A percentile compares a stretch with the other conserved stretches of the same genome.
Conservation (phyloP, 2,329 filamentous ascomycete genomes). For the Diaporthe capsici region DNA sequence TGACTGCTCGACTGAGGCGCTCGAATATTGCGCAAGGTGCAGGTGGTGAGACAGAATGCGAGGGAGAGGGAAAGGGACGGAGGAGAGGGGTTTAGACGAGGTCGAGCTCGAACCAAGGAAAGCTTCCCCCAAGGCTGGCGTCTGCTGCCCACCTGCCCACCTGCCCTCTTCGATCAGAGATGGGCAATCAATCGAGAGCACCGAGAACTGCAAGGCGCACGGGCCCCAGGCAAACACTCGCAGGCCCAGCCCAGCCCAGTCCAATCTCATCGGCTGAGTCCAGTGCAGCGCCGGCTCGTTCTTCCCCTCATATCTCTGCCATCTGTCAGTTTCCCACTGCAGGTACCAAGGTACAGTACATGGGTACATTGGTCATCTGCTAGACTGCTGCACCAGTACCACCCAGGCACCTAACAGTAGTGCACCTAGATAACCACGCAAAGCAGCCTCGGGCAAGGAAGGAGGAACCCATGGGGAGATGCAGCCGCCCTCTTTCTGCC, state of each 20-base stretch:
- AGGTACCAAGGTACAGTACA: conserved; percentile 14
- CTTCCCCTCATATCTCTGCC: not conserved
- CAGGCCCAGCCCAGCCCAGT: not conserved
- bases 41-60: not conserved
- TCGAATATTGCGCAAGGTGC: not conserved
- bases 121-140: conserved; percentile 1
- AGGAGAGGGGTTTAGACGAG: conserved; percentile 10
- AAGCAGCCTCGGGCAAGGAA: not conserved
- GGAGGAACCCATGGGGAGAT: conserved; percentile 9
- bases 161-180: not conserved
- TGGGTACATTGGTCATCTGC: conserved; percentile 1
- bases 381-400: not conserved
- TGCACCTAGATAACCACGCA: not conserved
- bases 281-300: conserved; percentile 1
- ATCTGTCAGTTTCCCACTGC: conserved; percentile 1
- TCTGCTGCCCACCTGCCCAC: conserved; percentile 6
- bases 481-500: conserved; percentile 7
- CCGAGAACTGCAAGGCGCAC: conserved; percentile 11
- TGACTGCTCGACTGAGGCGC: not conserved
- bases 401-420: not conserved
- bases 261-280: not conserved
- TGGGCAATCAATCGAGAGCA: conserved; percentile 7
- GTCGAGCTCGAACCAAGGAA: not conserved
- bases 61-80: not conserved
- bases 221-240: conserved; percentile 9